phyloP scores from a whole-genome alignment of 2,329 filamentous ascomycete genomes.

The Cordyceps militaris region DNA sequence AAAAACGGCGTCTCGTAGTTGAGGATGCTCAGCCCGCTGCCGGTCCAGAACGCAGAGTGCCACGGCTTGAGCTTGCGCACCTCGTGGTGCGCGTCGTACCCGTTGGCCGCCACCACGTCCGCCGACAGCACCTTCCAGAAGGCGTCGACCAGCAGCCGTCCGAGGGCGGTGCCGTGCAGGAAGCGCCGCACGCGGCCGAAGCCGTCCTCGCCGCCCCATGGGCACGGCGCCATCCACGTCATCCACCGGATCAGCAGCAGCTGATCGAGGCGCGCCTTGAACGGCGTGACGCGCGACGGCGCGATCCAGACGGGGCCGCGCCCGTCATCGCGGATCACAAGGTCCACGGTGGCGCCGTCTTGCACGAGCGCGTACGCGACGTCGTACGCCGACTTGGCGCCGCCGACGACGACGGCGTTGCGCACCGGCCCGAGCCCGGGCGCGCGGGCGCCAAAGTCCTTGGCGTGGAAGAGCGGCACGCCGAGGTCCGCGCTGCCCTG shows the following conservation, averaged over 20 bases:
- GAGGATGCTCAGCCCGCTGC: slow-evolving; percentile 43
- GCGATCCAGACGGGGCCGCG: slow-evolving; percentile 49
- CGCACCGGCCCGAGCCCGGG: slow-evolving; percentile 20
- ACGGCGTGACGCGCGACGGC: slow-evolving; percentile 51
- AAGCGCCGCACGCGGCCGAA: slow-evolving; percentile 39
- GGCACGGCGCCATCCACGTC: slow-evolving; percentile 59
- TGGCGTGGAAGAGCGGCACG: slow-evolving; percentile 36
- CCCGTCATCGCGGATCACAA: slow-evolving; percentile 43
- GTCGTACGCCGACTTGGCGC: slow-evolving; percentile 52
- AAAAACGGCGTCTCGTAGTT: slow-evolving; percentile 47
- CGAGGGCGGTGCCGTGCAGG: slow-evolving; percentile 43
- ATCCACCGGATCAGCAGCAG: slow-evolving; percentile 46
- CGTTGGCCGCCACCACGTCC: slow-evolving; percentile 40
- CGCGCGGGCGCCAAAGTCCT: slow-evolving; percentile 31
- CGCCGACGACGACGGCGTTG: slow-evolving; percentile 43
- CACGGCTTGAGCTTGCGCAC: slow-evolving; percentile 34
- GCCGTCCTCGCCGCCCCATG: slow-evolving; percentile 53
- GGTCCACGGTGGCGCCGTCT: slow-evolving; percentile 39
- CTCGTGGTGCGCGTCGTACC: slow-evolving; percentile 37
- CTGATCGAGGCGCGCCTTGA: slow-evolving; percentile 54
- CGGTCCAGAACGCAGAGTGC: slow-evolving; percentile 39
- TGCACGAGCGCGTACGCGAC: slow-evolving; percentile 47
- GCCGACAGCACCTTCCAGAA: slow-evolving; percentile 44
- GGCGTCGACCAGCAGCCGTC: slow-evolving; percentile 37
- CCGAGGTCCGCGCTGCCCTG: slow-evolving; percentile 30